Evolutionary conservation across 129 eudicot genomes (phyloP), one percentile per base, ranked within the genome.

Genomic region (Cynara cardunculus): DNA sequence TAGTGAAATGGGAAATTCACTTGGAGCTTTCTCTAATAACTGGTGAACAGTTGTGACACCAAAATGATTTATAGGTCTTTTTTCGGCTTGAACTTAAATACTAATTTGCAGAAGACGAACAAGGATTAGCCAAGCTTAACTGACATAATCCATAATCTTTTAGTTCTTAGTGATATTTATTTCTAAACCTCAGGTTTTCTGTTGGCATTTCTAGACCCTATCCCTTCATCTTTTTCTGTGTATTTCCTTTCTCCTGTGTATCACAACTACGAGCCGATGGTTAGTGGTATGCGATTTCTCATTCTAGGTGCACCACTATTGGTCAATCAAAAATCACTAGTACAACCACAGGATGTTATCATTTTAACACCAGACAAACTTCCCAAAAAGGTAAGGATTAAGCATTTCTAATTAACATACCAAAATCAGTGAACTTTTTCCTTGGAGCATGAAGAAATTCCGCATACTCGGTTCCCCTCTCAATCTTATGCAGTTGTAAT

Each of bases 361-460:
- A 32, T 28, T 32, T 24, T 25, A 75, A 77, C 26, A 21, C 69
- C 44, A 46, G 4, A 67, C 11, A 53, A 73, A 59, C 80, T 79
- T 25, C n/a, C 28, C n/a, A 49, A 25, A 79, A 34, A 80, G 28
- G 56, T n/a, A 25, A 53, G 35, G 46, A 74, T 79, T 37, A 75
- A 14, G 44, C 16, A 69, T 32, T 77, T 61, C 24, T 13, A 61
- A 71, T 70, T 12, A 81, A 65, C 96, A 25, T 81, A 96, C 99
- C 99, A 87, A 96, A 96, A 86, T 92, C 97, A n/a, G 89, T 71
- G 77, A 92, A 88, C 85, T 65, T 90, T 81, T 86, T 96, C 93
- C 85, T 92, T 44, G 99, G 97, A 66, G 94, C 90, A 87, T 96
- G 99, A 72, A 96, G 93, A 87, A 96, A 96, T 86, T 96, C 99